phyloP scores from a whole-genome alignment of 2,329 filamentous ascomycete genomes.

The Aspergillus tamarii region DNA sequence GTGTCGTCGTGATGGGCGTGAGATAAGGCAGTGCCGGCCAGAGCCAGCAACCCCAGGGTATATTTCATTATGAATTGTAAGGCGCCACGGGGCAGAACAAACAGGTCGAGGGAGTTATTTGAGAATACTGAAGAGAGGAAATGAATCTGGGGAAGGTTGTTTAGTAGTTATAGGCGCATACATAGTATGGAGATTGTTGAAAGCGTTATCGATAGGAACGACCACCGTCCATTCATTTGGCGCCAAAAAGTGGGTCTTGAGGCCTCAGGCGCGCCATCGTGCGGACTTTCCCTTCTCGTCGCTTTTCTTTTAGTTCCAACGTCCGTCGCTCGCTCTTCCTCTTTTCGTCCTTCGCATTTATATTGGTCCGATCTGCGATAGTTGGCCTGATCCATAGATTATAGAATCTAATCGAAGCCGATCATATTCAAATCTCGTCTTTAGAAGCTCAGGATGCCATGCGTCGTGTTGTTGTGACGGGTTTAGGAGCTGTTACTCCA shows the following conservation, averaged over 20 bases:
- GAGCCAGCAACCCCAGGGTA: constrained; percentile 35
- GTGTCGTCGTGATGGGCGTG: constrained; percentile 47
- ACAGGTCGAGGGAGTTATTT: background rate
- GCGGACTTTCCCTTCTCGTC: constrained; percentile 44
- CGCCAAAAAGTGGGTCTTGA: constrained; percentile 19
- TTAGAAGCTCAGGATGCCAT: constrained; percentile 31
- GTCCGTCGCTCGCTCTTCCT: constrained; percentile 1
- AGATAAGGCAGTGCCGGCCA: constrained; percentile 35
- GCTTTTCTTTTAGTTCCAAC: constrained; percentile 1
- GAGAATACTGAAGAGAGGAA: constrained; percentile 1
- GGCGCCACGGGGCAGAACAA: background rate
- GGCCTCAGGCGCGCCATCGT: constrained; percentile 28
- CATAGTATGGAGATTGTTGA: constrained; percentile 27
- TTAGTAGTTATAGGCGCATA: constrained; percentile 14
- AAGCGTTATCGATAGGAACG: constrained; percentile 17
- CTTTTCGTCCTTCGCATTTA: constrained; percentile 8
- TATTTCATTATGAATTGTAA: constrained; percentile 31
- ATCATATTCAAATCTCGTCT: background rate
- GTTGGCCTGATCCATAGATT: background rate
- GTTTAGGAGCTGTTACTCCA: constrained; percentile 79
- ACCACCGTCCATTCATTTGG: background rate
- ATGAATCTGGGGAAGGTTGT: background rate
- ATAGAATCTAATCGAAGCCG: background rate
- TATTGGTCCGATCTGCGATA: constrained; percentile 15
- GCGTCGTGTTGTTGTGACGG: constrained; percentile 78